These are phyloP conservation scores for Coriolopsis trogii DNA, from an alignment of 1,284 basidiomycete genomes.

Conservation along the genomic window DNA sequence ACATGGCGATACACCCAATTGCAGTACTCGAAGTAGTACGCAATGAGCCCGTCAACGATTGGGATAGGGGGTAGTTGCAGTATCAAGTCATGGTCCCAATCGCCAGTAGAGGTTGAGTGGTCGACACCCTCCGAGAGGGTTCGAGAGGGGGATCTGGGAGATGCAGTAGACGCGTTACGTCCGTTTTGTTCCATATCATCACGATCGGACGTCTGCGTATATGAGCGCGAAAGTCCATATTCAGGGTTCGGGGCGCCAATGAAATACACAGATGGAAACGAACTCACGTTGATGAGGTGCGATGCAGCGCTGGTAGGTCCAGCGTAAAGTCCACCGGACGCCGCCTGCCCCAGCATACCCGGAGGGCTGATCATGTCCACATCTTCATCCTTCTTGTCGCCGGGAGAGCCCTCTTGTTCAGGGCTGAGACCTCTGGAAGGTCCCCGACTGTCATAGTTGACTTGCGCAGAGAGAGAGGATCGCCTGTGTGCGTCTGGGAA, in stretches of 20 bases:
- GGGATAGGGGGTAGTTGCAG: conserved; percentile 62
- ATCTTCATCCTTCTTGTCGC: conserved; percentile 40
- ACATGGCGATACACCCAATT: conserved; percentile 84
- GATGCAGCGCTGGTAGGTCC: conserved; percentile 73
- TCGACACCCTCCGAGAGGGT: conserved; percentile 32
- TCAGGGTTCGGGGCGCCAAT: conserved; percentile 6
- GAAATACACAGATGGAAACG: conserved; percentile 7
- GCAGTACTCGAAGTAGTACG: conserved; percentile 81
- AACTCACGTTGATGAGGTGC: conserved; percentile 61
- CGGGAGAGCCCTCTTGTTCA: conserved; percentile 11
- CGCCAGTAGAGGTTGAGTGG: conserved; percentile 18
- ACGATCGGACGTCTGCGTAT: conserved; percentile 26
- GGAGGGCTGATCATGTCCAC: conserved; percentile 42
- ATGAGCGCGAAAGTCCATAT: too few relatives aligned
- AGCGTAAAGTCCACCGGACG: conserved; percentile 68
- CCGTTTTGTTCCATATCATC: conserved; percentile 48
- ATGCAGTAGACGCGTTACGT: conserved; percentile 3
- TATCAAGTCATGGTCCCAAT: conserved; percentile 71
- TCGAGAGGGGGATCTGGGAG: conserved; percentile 12
- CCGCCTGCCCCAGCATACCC: conserved; percentile 66
- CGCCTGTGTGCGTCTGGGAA: conserved; percentile 8
- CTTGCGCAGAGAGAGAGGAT: conserved; percentile 5
- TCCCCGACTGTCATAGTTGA: conserved; percentile 5
- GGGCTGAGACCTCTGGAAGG: conserved; percentile 12
- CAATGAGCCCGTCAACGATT: conserved; percentile 70